These are phyloP conservation scores for Fistulinella prunicolor DNA, from an alignment of 768 basidiomycete species.

Conservation along the genomic window DNA sequence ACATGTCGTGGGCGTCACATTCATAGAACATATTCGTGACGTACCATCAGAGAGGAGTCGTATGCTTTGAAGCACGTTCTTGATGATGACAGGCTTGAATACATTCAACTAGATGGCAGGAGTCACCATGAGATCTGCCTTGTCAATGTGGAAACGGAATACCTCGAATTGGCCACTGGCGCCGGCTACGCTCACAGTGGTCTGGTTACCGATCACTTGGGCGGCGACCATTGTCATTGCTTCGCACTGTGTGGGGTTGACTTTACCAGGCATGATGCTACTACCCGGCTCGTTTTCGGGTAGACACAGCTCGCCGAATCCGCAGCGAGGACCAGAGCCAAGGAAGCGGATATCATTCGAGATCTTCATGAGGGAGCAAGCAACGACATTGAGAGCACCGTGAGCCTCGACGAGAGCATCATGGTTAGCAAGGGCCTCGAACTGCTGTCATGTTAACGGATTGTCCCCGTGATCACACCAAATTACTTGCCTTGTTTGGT, in stretches of 20 bases:
- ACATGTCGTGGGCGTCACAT: constrained; percentile 8
- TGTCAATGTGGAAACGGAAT: constrained; percentile 17
- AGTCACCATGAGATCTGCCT: constrained; percentile 8
- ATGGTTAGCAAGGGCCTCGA: constrained; percentile 96
- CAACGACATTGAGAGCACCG: constrained; percentile 92
- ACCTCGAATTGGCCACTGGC: constrained; percentile 98
- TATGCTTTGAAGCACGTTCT: constrained; percentile 96
- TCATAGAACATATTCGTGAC: constrained; percentile 18
- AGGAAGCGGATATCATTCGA: constrained; percentile 99
- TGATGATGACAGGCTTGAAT: constrained; percentile 98
- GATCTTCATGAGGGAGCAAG: constrained; percentile 99
- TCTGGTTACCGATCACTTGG: constrained; percentile 98
- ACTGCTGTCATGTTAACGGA: constrained; percentile 46
- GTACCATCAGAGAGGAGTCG: constrained; percentile 88
- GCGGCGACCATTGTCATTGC: constrained; percentile 98
- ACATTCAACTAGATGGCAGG: constrained; percentile 76
- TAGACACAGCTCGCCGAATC: constrained; percentile 88
- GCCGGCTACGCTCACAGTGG: constrained; percentile 86
- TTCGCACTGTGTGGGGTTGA: constrained; percentile 99
- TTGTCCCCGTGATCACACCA: not conserved
- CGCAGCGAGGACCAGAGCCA: constrained; percentile 96
- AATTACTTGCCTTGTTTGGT: constrained; percentile 83
- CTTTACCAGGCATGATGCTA: constrained; percentile 99
- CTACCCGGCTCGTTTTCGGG: constrained; percentile 99
- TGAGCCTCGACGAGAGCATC: constrained; percentile 98